Evolutionary conservation across 164 flowering plant species (phyloP).

Genomic region (Dillenia suffruticosa): DNA sequence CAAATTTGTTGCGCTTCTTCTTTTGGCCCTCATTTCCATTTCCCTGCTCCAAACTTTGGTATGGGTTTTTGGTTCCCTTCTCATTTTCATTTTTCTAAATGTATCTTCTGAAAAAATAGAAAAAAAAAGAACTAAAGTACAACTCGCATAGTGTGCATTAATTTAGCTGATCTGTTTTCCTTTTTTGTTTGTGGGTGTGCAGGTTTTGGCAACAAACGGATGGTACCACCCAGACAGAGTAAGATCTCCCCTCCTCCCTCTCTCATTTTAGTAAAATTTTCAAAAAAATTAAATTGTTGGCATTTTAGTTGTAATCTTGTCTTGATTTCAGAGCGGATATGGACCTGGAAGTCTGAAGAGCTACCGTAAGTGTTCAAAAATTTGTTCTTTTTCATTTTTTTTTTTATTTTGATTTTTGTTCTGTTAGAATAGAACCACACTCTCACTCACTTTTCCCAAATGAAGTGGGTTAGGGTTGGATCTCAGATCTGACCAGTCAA

Average conservation of each 20-base stretch:
- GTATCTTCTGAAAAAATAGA: neutral
- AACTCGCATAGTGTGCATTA: neutral
- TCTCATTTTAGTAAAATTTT: neutral
- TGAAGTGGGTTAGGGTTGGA: too few relatives aligned
- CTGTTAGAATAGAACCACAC: too few relatives aligned
- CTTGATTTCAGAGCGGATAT: slow-evolving; percentile 18
- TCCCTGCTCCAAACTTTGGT: slow-evolving; percentile 49
- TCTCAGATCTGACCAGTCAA: too few relatives aligned
- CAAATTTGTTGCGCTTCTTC: slow-evolving; percentile 30
- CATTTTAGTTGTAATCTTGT: neutral
- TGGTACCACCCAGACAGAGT: slow-evolving; percentile 23
- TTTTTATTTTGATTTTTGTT: neutral
- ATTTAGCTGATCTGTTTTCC: neutral
- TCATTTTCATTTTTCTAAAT: neutral
- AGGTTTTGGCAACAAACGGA: slow-evolving; percentile 28
- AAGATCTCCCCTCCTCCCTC: slow-evolving; percentile 3
- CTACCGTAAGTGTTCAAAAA: slow-evolving; percentile 25
- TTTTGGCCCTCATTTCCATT: slow-evolving; percentile 45
- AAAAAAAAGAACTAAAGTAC: neutral
- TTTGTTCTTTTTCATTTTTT: neutral
- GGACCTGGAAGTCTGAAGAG: slow-evolving; percentile 36
- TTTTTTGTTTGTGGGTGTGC: neutral
- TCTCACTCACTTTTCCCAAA: too few relatives aligned
- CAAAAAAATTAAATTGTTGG: neutral
- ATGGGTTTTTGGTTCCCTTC: neutral